These are phyloP conservation scores for Pythium pyrilobum DNA, from an alignment of 352 stramenopile genomes.

Conservation along the genomic window DNA sequence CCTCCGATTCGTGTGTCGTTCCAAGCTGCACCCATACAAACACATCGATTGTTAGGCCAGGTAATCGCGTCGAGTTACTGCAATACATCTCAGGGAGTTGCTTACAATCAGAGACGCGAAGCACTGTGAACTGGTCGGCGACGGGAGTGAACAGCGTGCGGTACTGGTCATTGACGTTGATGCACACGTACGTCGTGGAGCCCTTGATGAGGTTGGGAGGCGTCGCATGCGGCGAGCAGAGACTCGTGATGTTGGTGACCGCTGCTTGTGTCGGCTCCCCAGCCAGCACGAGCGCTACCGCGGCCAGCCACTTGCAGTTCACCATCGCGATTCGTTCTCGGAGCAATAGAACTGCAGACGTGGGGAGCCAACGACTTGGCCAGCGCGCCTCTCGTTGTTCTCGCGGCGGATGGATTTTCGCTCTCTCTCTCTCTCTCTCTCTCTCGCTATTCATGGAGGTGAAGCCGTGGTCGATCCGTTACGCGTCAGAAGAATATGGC, in stretches of 20 bases:
- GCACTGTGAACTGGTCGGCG: constrained; percentile 71
- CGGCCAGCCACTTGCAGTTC: not conserved
- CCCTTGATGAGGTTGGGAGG: constrained; percentile 53
- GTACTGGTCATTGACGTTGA: constrained; percentile 76
- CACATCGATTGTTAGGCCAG: too few relatives aligned
- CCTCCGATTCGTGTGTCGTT: constrained; percentile 59
- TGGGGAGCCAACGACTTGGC: not conserved
- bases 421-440: too few relatives aligned
- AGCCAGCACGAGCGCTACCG: not conserved
- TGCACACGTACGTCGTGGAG: constrained; percentile 57
- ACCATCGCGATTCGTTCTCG: constrained; percentile 6
- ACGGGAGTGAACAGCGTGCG: constrained; percentile 71
- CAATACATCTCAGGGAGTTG: too few relatives aligned
- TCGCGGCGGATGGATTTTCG: too few relatives aligned
- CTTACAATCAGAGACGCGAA: constrained; percentile 70
- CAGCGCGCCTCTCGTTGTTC: too few relatives aligned
- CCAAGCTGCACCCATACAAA: constrained; percentile 54
- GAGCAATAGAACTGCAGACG: not conserved
- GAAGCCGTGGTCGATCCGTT: too few relatives aligned
- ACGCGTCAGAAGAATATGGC: too few relatives aligned
- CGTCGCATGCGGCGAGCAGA: constrained; percentile 51
- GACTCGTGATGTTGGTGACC: constrained; percentile 49
- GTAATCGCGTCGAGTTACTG: too few relatives aligned
- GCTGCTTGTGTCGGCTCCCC: constrained; percentile 1
- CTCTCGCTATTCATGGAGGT: too few relatives aligned